Evolutionary conservation across 1,139 yeast genomes (phyloP).

Genomic region (Sugiyamaella neomexicana): DNA sequence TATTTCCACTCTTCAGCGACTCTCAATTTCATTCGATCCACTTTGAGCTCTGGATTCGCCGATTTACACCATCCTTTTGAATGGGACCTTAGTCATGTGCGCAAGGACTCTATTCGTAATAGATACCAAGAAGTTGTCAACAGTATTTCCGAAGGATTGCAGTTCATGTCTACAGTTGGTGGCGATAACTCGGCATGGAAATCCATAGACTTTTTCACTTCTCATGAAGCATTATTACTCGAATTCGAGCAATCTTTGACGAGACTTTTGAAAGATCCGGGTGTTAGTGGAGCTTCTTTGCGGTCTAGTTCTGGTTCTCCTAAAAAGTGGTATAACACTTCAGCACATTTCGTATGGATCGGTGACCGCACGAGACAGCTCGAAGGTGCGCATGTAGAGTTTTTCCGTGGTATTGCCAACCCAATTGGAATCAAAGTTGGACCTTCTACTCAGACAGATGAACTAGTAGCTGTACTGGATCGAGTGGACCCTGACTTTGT

Average conservation of each 20-base stretch:
- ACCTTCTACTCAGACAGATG: slow-evolving; percentile 44
- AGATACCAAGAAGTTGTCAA: slow-evolving; percentile 44
- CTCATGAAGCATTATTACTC: slow-evolving; percentile 46
- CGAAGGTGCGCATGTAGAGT: slow-evolving; percentile 49
- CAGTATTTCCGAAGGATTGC: slow-evolving; percentile 42
- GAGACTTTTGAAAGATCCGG: slow-evolving; percentile 35
- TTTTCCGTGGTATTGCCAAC: slow-evolving; percentile 46
- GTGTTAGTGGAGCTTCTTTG: slow-evolving; percentile 14
- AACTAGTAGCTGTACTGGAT: slow-evolving; percentile 42
- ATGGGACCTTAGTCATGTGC: slow-evolving; percentile 48
- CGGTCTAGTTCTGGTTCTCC: neutral
- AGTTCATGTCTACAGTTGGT: slow-evolving; percentile 45
- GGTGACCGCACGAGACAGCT: slow-evolving; percentile 49
- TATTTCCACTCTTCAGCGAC: slow-evolving; percentile 51
- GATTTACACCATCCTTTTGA: slow-evolving; percentile 45
- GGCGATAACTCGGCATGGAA: slow-evolving; percentile 37
- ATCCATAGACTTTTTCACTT: slow-evolving; percentile 44
- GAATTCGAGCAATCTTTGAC: slow-evolving; percentile 48
- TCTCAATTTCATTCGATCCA: slow-evolving; percentile 43
- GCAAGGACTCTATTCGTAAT: slow-evolving; percentile 38
- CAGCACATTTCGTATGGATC: slow-evolving; percentile 49
- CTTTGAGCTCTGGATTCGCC: slow-evolving; percentile 45
- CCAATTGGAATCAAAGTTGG: slow-evolving; percentile 50
- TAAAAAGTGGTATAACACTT: slow-evolving; percentile 44
- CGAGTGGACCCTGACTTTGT: slow-evolving; percentile 44